Base-by-base conservation (phyloP, 495 filamentous ascomycete species). In the Stereocaulon alpinum region DNA sequence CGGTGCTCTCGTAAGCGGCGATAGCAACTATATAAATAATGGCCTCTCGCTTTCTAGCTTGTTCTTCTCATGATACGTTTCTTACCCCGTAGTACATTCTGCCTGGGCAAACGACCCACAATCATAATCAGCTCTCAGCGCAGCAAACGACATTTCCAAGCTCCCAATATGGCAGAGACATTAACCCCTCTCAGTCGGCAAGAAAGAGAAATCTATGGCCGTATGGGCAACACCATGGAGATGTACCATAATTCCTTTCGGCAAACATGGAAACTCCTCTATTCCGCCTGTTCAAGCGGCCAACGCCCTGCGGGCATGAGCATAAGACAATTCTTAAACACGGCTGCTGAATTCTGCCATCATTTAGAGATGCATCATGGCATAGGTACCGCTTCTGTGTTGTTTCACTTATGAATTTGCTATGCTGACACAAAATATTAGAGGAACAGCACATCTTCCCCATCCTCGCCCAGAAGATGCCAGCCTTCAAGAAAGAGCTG, bases 381-480 rank as follows among this genome's bases (percentile, higher is more conserved):
- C 40, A 91, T 95, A 63, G 58, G 58, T 60, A 60, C 6, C 1
- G 11, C 24, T 37, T 2, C 0, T 6, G 18, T 29, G 1, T 17
- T 22, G 6, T 2, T 10, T 0, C 7, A 30, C 3, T 24, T 1
- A 24, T 24, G 24, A 24, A 24, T 3, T 24, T 24, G 1, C 3
- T 1, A 24, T 17, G 10, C 15, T 42, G 43, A 60, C 20, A 10
- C 0, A 0, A 1, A 4, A 0, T 17, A 18, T 6, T 6, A 60
- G 91, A 96, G 70, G 91, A 96, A 69, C 74, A 76, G 24, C 82
- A 91, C 65, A 76, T 96, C 42, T 93, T 93, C 70, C 91, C 91
- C 17, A 60, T 85, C 4, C 77, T 96, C 12, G 89, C 86, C 24
- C 72, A 70, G 49, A 83, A 81, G 63, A 95, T 95, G 91, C 87